Conservation (phyloP, 2,329 filamentous ascomycete genomes). For the Nectriaceae sp. region DNA sequence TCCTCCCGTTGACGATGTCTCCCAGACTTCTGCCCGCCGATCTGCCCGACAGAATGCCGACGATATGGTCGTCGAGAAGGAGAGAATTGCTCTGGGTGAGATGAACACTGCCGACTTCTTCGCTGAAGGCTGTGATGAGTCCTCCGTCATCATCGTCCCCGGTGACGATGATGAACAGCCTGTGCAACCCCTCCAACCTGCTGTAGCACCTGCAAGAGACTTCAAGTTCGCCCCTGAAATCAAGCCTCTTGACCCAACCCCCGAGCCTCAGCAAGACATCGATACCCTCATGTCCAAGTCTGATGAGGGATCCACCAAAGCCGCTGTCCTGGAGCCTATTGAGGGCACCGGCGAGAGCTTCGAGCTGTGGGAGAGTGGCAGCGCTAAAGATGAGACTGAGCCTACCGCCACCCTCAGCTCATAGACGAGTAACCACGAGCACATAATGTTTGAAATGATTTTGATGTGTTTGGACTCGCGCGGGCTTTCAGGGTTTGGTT, state of each 20-base stretch:
- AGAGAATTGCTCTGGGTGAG: constrained; percentile 66
- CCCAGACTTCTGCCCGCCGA: constrained; percentile 52
- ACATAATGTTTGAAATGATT: constrained; percentile 14
- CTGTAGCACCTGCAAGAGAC: constrained; percentile 13
- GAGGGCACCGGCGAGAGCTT: constrained; percentile 63
- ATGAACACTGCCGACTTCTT: constrained; percentile 70
- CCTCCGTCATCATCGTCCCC: constrained; percentile 62
- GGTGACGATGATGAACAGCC: constrained; percentile 55
- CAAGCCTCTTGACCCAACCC: constrained; percentile 21
- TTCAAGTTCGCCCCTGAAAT: constrained; percentile 21
- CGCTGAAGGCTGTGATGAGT: constrained; percentile 63
- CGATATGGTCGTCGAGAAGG: constrained; percentile 63
- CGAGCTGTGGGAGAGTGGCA: constrained; percentile 72
- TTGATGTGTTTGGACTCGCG: constrained; percentile 4
- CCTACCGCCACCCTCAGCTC: constrained; percentile 20
- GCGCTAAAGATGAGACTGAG: constrained; percentile 59
- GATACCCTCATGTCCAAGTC: constrained; percentile 40
- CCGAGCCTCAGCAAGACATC: constrained; percentile 28
- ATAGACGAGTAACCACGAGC: constrained; percentile 13
- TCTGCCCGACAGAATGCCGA: constrained; percentile 38
- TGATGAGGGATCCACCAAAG: constrained; percentile 41
- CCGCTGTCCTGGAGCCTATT: constrained; percentile 54
- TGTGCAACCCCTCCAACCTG: not conserved
- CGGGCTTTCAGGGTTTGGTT: constrained; percentile 3
- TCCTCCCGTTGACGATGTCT: constrained; percentile 69